These are phyloP conservation scores for Ophiosphaerella narmari DNA, from an alignment of 2,329 filamentous ascomycete genomes.

Conservation along the genomic window DNA sequence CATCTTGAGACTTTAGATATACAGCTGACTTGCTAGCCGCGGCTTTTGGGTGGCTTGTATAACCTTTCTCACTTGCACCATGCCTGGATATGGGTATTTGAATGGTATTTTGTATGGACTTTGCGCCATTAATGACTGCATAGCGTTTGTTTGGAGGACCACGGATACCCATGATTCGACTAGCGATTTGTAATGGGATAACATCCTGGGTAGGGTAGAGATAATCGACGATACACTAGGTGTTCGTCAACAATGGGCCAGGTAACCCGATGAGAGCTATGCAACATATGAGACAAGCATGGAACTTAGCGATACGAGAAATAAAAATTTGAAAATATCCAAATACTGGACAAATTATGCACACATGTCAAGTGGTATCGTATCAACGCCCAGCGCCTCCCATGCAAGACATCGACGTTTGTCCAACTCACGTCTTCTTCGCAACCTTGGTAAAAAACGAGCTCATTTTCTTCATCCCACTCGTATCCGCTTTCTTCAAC, in stretches of 20 bases:
- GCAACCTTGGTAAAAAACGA: constrained; percentile 80
- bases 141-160: constrained; percentile 16
- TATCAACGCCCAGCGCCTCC: too few relatives aligned
- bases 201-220: not conserved
- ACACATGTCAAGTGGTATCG: too few relatives aligned
- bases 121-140: constrained; percentile 14
- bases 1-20: constrained; percentile 12
- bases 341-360: not conserved
- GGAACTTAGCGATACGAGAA: not conserved
- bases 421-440: constrained; percentile 25
- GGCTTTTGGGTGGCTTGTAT: constrained; percentile 1
- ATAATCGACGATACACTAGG: not conserved
- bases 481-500: constrained; percentile 86
- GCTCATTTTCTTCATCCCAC: constrained; percentile 96
- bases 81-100: not conserved
- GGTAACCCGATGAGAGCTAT: not conserved
- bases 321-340: not conserved
- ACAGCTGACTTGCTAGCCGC: not conserved
- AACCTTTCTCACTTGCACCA: not conserved
- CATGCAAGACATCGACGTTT: not conserved
- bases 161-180: constrained; percentile 21
- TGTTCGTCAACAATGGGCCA: not conserved
- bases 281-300: not conserved
- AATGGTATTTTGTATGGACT: constrained; percentile 1
- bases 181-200: constrained; percentile 6